A percentile compares a stretch with the other conserved stretches of the same genome.
These are phyloP conservation scores for Odontarrhena argentea DNA, from an alignment of 345 rosid genomes.

Conservation along the genomic window DNA sequence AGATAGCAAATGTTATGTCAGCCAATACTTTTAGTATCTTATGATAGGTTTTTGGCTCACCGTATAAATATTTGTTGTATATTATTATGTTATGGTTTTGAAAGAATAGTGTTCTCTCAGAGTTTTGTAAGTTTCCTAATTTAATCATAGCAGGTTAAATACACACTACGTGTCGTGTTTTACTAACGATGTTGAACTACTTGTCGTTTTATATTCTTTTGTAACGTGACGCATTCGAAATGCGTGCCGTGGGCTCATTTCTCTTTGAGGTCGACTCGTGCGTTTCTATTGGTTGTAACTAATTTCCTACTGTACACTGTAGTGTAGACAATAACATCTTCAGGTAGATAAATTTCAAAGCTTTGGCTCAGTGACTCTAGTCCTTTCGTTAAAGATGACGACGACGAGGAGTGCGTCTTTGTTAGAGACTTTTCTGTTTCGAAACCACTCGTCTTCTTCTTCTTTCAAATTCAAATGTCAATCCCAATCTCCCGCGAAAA, in stretches of 20 bases:
- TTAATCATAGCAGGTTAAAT: neutral
- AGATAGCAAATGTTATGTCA: constrained; percentile 52
- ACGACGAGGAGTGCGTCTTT: constrained; percentile 32
- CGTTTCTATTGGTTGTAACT: constrained; percentile 13
- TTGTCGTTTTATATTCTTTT: constrained; percentile 26
- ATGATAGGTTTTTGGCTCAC: constrained; percentile 31
- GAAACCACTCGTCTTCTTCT: constrained; percentile 16
- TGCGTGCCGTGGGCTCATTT: constrained; percentile 30
- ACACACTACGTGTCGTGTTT: constrained; percentile 12
- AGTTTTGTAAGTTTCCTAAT: constrained; percentile 18
- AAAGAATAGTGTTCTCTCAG: constrained; percentile 5
- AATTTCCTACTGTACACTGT: neutral
- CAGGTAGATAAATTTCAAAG: neutral
- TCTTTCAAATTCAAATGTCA: constrained; percentile 35
- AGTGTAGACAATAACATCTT: neutral
- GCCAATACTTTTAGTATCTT: constrained; percentile 14
- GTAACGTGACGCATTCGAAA: neutral
- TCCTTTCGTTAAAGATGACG: constrained; percentile 44
- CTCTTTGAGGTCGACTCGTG: neutral
- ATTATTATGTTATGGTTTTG: constrained; percentile 9
- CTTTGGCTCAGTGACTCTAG: constrained; percentile 19
- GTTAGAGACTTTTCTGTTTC: constrained; percentile 14
- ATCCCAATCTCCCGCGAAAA: constrained; percentile 51
- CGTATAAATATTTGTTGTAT: constrained; percentile 27
- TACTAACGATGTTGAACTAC: neutral